Evolutionary conservation across 495 filamentous ascomycete species (phyloP).

Genomic region (Parachaetomium inaequale): DNA sequence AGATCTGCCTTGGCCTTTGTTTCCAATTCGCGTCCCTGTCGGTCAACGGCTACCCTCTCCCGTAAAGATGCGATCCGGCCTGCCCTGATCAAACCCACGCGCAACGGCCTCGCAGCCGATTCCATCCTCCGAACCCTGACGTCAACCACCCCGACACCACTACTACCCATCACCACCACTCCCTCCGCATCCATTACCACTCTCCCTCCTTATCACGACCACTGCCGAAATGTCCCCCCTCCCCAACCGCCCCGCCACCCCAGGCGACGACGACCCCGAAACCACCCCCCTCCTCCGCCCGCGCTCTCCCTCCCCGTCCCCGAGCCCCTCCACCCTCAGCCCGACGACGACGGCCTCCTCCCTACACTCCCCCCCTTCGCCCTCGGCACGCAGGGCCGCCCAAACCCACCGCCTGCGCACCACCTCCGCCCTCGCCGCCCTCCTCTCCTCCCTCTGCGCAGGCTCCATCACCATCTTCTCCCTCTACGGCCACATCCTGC

Average conservation of each 20-base stretch:
- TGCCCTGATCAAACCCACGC: not conserved
- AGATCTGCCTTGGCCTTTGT: not conserved
- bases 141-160: not conserved
- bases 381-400: not conserved
- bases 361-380: conserved; percentile 21
- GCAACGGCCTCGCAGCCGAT: not conserved
- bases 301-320: conserved; percentile 36
- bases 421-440: conserved; percentile 40
- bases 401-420: conserved; percentile 30
- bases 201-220: not conserved
- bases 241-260: conserved; percentile 3
- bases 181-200: not conserved
- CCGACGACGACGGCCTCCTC: conserved; percentile 1
- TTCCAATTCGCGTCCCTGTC: not conserved
- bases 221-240: not conserved
- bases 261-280: conserved; percentile 25
- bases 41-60: not conserved
- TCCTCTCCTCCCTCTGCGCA: conserved; percentile 61
- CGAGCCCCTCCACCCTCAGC: conserved; percentile 19
- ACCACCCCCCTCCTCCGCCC: conserved; percentile 34
- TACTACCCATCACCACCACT: not conserved
- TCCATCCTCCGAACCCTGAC: not conserved
- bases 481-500: conserved; percentile 84
- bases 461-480: conserved; percentile 86
- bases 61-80: conserved; percentile 7